Evolutionary conservation across 805 yeast species (phyloP), one percentile per base, ranked within the genome.

Genomic region (Jamesozyma jinghongensis): DNA sequence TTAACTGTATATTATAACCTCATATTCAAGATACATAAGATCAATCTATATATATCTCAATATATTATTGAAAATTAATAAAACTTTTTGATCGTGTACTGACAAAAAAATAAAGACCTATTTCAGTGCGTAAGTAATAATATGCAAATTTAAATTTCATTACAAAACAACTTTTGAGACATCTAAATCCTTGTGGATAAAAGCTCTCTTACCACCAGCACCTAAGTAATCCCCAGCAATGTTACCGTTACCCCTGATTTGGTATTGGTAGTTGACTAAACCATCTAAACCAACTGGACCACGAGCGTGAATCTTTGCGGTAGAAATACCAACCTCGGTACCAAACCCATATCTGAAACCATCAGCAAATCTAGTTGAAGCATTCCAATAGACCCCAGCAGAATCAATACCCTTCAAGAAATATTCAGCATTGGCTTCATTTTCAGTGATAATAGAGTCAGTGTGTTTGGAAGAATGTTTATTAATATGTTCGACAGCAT

Each of bases 231-330:
- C 96, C 37, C 86, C 80, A 2, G 84, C 97, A 42, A 90, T 70
- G 60, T 92, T 98, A 4, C 99, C 99, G 50, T 77, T 69, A 33
- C 99, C 99, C 63, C 83, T 75, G 46, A 92, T 66, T 59, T 86
- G 92, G 61, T 92, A 92, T 64, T 92, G 97, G 63, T 92, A 92
- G 52, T 94, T 85, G 59, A 90, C 94, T 50, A 92, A 71, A 1
- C 99, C 99, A 59, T 92, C 99, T 26, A 92, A 71, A 2, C 99
- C 99, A 27, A 92, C 97, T 13, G 98, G 99, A 2, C 99, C 99
- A 55, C 99, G 75, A 8, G 98, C 95, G 60, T 92, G 99, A 47
- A 92, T 86, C 62, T 92, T 92, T 59, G 90, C 88, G 34, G 98
- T 92, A 37, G 95, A 82, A 44, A 92, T 90, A 28, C 99, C 99